Base-by-base conservation (phyloP, 1,284 basidiomycete species). In the Vanrija pseudolonga region DNA sequence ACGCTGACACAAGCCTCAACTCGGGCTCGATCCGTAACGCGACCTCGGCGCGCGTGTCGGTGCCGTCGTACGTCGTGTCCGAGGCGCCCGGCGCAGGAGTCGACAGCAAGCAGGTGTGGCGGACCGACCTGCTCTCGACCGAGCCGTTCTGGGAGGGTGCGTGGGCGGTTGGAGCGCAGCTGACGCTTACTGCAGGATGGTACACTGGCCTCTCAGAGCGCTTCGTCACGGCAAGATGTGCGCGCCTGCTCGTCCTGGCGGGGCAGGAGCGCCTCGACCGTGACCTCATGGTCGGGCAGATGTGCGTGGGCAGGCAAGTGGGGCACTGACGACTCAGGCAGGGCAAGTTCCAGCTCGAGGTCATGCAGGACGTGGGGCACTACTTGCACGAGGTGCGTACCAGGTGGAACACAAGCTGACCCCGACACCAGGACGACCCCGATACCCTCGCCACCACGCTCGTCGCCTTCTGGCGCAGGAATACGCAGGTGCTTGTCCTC, bases 241-340 rank as follows among this genome's bases (percentile, higher is more conserved):
- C 93, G 0, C 84, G 93, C 15, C 76, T 98, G 24, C 82, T 98
- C 26, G 83, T 98, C 4, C 81, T 98, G 12, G 95, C 96, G 0
- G 94, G 94, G 0, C 87, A 93, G 9, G 95, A 98, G 66, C 80
- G 93, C 8, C 82, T 98, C 2, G 96, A 98, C 71, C 88, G 85
- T 62, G 86, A 90, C 61, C 81, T 98, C 40, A 97, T 96, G 88
- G 94, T 98, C 47, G 96, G 93, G 0, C 95, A 98, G 75, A 98
- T 98, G 95, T 76, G 52, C 56, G 71, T 60, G n/a, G 24, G 6
- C 8, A 51, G 4, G 17, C 1, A 12, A 7, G 6, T 7, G 6
- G 20, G n/a, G n/a, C n/a, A n/a, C 45, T 55, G 32, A 56, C 32
- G 14, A 9, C 12, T 5, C 23, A 68, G 66, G 70, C 87, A 89